Conservation (phyloP, 1,139 yeast species). For the Ogataea hybrid region DNA sequence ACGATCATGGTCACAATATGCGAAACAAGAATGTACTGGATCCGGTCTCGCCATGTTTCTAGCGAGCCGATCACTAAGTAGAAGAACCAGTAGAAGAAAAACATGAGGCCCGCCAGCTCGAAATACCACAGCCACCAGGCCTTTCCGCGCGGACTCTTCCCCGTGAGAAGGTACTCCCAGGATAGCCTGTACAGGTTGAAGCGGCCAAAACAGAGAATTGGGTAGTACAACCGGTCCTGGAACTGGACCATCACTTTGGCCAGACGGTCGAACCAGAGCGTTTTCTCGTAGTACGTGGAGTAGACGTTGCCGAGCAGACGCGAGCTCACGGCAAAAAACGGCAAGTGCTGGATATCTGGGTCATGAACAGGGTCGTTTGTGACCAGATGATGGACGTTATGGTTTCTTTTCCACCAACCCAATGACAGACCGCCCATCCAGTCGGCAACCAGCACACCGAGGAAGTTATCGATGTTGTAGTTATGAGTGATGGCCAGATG, state of each 20-base stretch:
- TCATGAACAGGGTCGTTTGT: constrained; percentile 93
- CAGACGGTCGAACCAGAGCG: constrained; percentile 62
- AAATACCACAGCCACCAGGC: constrained; percentile 86
- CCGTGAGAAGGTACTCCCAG: constrained; percentile 69
- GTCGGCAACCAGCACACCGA: constrained; percentile 74
- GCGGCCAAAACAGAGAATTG: constrained; percentile 78
- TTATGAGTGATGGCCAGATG: constrained; percentile 81
- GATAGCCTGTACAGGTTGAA: constrained; percentile 81
- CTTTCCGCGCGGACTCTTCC: constrained; percentile 80
- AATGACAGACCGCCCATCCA: constrained; percentile 84
- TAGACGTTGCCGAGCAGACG: constrained; percentile 64
- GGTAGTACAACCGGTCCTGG: constrained; percentile 74
- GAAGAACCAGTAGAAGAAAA: constrained; percentile 79
- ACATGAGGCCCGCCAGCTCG: constrained; percentile 66
- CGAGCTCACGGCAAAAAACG: constrained; percentile 84
- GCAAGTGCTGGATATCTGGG: constrained; percentile 91
- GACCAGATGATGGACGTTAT: constrained; percentile 83
- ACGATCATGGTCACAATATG: constrained; percentile 85
- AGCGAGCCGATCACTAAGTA: constrained; percentile 41
- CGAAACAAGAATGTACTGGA: constrained; percentile 63
- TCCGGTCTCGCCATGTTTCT: constrained; percentile 46
- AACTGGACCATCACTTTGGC: constrained; percentile 58
- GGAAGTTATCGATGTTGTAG: constrained; percentile 71
- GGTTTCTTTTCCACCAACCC: constrained; percentile 96
- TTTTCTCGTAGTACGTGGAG: constrained; percentile 75